Conservation (phyloP, 306 rosid genomes). For the Fragaria ananassa region DNA sequence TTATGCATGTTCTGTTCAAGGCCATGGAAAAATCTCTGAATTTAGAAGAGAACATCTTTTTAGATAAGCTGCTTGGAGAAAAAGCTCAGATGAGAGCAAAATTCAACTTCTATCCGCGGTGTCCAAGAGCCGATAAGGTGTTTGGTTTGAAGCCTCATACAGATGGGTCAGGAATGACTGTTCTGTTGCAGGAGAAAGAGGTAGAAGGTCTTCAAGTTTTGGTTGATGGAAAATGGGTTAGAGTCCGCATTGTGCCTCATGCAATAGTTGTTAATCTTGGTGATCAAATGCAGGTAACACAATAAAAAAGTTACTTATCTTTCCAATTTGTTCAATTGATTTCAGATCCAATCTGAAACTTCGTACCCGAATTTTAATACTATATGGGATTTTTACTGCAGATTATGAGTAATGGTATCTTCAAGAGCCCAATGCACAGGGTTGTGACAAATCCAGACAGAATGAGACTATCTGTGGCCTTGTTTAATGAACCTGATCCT, state of each 20-base stretch:
- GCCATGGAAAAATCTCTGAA: constrained; percentile 72
- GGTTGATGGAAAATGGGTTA: constrained; percentile 55
- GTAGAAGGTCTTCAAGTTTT: constrained; percentile 77
- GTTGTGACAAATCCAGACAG: constrained; percentile 23
- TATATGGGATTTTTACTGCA: background rate
- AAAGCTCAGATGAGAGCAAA: constrained; percentile 32
- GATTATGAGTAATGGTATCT: constrained; percentile 17
- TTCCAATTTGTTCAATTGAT: background rate
- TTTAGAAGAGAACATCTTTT: constrained; percentile 56
- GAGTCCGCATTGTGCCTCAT: background rate
- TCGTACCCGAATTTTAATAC: background rate
- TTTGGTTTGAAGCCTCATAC: constrained; percentile 68
- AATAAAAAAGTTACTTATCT: too few species aligned
- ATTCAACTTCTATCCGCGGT: constrained; percentile 68
- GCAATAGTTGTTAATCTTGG: background rate
- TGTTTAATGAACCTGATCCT: constrained; percentile 16
- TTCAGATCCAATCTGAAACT: background rate
- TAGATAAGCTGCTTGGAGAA: constrained; percentile 44
- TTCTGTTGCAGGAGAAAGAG: constrained; percentile 60
- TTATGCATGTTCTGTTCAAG: constrained; percentile 45
- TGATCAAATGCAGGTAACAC: background rate
- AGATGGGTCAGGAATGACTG: constrained; percentile 61
- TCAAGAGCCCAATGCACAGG: constrained; percentile 21
- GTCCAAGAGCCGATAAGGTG: constrained; percentile 57
- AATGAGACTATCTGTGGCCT: constrained; percentile 19